phyloP scores from a whole-genome alignment of 2,329 filamentous ascomycete species.

The Cytospora piceae region DNA sequence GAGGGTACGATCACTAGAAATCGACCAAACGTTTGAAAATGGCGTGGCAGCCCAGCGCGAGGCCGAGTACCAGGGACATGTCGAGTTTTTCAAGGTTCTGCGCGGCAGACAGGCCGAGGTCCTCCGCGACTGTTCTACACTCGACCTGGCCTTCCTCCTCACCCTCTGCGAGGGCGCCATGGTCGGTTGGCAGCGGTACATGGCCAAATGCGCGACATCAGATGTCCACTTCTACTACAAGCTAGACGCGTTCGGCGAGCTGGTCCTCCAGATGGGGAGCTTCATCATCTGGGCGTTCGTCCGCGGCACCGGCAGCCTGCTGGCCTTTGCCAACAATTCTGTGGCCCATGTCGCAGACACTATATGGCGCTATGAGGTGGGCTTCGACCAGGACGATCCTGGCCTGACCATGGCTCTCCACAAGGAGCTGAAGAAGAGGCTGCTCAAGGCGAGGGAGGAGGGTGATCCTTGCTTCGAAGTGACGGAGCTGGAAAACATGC shows the following conservation, averaged over 20 bases:
- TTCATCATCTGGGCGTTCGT: constrained; percentile 27
- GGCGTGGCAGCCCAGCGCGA: constrained; percentile 1
- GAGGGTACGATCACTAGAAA: background rate
- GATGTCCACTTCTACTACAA: background rate
- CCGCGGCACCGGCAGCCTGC: constrained; percentile 13
- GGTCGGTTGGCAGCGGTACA: constrained; percentile 6
- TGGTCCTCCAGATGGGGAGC: constrained; percentile 24
- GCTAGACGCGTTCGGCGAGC: constrained; percentile 26
- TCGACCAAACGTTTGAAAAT: constrained; percentile 1
- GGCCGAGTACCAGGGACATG: background rate
- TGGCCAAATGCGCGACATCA: background rate
- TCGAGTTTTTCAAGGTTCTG: background rate
- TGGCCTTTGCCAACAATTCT: background rate
- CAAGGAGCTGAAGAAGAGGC: constrained; percentile 20
- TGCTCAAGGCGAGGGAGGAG: constrained; percentile 2
- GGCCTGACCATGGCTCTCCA: constrained; percentile 22
- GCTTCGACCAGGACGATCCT: background rate
- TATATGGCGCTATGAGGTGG: constrained; percentile 19
- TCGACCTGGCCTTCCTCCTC: constrained; percentile 20
- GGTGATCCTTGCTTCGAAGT: constrained; percentile 4
- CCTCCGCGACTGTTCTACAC: background rate
- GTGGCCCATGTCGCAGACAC: constrained; percentile 10
- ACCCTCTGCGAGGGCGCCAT: constrained; percentile 15
- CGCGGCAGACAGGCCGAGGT: constrained; percentile 5
- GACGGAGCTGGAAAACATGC: background rate